Base-by-base conservation (phyloP, 2,329 filamentous ascomycete species). In the Fonsecaea pedrosoi region DNA sequence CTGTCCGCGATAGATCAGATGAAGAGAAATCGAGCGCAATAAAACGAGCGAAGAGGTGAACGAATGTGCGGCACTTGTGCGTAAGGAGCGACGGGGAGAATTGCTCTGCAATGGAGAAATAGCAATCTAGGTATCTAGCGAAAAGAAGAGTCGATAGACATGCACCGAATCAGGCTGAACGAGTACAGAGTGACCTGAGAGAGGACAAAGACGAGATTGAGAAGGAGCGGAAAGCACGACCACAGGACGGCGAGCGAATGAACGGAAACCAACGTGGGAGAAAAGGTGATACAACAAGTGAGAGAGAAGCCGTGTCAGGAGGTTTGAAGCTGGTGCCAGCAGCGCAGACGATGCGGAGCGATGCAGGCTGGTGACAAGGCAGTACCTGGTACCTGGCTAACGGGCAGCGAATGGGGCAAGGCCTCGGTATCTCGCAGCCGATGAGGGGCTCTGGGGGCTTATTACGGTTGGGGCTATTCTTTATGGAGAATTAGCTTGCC, bases 191-290 rank as follows among this genome's bases (percentile, higher is more conserved):
- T 13, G 12, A 35, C 30, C 45, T 15, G 50, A 65, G 25, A 13
- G 54, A 59, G 53, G 37, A 61, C 15, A 40, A 63, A 48, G 38
- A 68, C 54, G 60, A 62, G 62, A 64, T 59, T 62, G 63, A 54
- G 50, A 67, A 65, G 57, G 65, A 64, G 54, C 45, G 54, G 59
- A 70, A 50, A 68, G 60, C 48, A 54, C 63, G 54, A 68, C 65
- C 63, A 64, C 61, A 63, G 62, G 61, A 60, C 60, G 57, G 64
- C 67, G 58, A 55, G 53, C 18, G 35, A 56, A 60, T 35, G 62
- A 53, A 62, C 2, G 58, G 60, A 69, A 65, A 60, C 64, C 40
- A 57, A 59, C 13, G 58, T 62, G 58, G 58, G 53, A 18, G 60
- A 38, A 15, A 42, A 37, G 53, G 45, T 56, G 65, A 56, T 65